A percentile compares a stretch with the other conserved stretches of the same genome.
Conservation (phyloP, 2,329 filamentous ascomycete species). For the Sclerotinia subarctica region DNA sequence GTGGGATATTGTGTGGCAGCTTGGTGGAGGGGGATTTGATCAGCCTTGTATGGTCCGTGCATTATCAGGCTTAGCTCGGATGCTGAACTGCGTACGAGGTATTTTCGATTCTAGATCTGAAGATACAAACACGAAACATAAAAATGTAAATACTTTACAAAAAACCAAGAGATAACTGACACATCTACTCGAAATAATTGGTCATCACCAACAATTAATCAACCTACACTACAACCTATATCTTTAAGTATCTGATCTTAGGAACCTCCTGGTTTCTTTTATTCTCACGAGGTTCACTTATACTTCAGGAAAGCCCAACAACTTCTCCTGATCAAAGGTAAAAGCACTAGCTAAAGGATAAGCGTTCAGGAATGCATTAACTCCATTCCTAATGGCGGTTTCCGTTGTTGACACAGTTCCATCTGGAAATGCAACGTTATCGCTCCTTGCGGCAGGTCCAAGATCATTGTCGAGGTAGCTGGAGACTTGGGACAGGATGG, state of each 20-base stretch:
- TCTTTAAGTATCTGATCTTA: background rate
- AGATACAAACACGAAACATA: background rate
- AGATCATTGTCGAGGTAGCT: constrained; percentile 13
- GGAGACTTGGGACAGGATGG: background rate
- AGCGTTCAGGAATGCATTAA: background rate
- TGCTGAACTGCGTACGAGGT: background rate
- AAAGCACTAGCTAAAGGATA: constrained; percentile 5
- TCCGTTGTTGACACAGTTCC: background rate
- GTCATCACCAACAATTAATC: background rate
- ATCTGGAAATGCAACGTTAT: background rate
- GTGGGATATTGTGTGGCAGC: background rate
- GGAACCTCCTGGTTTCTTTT: background rate
- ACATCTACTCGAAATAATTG: background rate
- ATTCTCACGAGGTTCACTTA: background rate
- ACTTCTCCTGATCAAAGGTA: background rate
- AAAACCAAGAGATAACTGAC: background rate
- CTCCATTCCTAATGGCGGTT: background rate
- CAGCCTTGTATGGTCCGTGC: constrained; percentile 11
- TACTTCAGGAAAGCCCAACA: background rate
- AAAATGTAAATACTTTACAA: background rate
- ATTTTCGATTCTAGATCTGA: background rate
- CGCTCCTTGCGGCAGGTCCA: background rate
- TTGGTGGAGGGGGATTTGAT: background rate
- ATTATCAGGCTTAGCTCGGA: background rate
- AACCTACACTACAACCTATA: background rate